Evolutionary conservation across 2,329 filamentous ascomycete species (phyloP), one percentile per base, ranked within the genome.

Genomic region (Cytospora schulzeri): DNA sequence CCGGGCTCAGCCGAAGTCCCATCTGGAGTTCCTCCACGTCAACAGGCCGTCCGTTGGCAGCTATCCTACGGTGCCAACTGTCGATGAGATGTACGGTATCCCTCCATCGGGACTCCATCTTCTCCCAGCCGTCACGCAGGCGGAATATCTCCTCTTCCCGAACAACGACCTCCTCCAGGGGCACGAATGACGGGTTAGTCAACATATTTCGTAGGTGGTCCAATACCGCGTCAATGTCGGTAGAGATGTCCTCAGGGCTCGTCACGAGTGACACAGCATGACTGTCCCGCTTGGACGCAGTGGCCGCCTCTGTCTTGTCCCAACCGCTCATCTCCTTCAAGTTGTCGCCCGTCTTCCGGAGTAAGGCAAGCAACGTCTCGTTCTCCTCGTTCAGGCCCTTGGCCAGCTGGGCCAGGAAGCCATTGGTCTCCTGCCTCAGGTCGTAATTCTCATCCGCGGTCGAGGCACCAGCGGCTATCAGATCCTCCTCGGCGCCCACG

Each of bases 121-220:
- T 93, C 74, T 96, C 91, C 90, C 94, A 96, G 19, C 93, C 92
- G 62, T 90, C 86, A 62, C 92, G 88, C 56, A 99, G 81, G 59
- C 91, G 86, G 60, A 85, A 83, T 68, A 99, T 98, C 74, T 97
- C 93, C 66, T 96, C 90, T 68, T 99, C 94, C 62, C 94, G 88
- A n/a, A 93, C 79, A 72, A 96, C 89, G 2, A 99, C 92, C 75
- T 98, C 95, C 71, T 98, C 95, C 26, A 98, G 87, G 0, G 94
- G 91, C 17, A 97, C 95, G 74, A 98, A 99, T 2, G 93, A 96
- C 1, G 95, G 95, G 72, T 98, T 98, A 11, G 93, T 97, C 53
- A 99, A 82, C 45, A 99, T 86, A 2, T 85, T 90, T 69, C 91
- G 86, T 68, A 99, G 84, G 73, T 96, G 92, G 38, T 91, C 87